Evolutionary conservation across 495 filamentous ascomycete species (phyloP).

Genomic region (Cenococcum geophilum): DNA sequence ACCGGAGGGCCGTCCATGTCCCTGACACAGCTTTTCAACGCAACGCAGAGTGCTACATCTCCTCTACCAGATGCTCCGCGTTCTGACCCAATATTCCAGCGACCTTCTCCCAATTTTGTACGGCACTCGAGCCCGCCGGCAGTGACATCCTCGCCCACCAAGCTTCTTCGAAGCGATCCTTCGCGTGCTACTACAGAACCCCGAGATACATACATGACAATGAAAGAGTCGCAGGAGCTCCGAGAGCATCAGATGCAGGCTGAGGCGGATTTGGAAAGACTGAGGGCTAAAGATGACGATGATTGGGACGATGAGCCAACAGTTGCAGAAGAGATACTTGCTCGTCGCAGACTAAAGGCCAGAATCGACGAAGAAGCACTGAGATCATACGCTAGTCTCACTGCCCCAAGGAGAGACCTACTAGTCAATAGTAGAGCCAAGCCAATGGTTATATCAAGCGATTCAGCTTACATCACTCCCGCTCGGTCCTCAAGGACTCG

Average conservation of each 20-base stretch:
- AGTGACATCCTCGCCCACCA: constrained; percentile 33
- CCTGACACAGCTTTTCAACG: constrained; percentile 40
- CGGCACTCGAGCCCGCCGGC: constrained; percentile 34
- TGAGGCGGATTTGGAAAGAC: constrained; percentile 11
- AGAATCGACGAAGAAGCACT: constrained; percentile 11
- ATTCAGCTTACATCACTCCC: constrained; percentile 9
- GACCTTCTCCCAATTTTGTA: constrained; percentile 40
- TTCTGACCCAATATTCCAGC: constrained; percentile 38
- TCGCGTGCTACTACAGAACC: constrained; percentile 32
- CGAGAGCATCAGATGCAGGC: constrained; percentile 12
- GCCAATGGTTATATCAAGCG: constrained; percentile 9
- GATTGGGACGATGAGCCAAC: constrained; percentile 24
- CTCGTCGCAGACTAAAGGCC: constrained; percentile 4
- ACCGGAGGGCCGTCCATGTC: constrained; percentile 26
- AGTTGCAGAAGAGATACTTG: constrained; percentile 5
- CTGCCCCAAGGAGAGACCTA: constrained; percentile 4
- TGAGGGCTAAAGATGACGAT: constrained; percentile 9
- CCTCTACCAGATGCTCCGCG: constrained; percentile 31
- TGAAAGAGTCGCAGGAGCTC: constrained; percentile 38
- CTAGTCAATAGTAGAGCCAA: constrained; percentile 3
- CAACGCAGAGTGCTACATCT: constrained; percentile 41
- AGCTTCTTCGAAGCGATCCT: constrained; percentile 20
- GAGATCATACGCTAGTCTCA: constrained; percentile 6
- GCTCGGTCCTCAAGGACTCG: neutral
- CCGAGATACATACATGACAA: constrained; percentile 35